phyloP scores from a whole-genome alignment of 1,284 basidiomycete species.

The Ustilago tritici region DNA sequence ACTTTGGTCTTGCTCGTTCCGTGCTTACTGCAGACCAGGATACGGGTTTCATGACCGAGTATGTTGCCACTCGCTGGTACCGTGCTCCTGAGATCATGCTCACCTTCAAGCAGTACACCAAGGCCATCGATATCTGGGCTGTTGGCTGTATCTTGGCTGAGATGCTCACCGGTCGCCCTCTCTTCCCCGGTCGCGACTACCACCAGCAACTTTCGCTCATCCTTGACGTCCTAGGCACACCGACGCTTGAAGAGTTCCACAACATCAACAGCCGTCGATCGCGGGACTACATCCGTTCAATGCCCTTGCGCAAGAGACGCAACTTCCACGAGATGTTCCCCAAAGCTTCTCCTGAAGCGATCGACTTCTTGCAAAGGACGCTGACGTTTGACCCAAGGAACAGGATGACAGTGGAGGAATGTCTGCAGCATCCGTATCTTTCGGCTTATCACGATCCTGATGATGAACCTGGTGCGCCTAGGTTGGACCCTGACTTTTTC shows the following conservation, averaged over 20 bases:
- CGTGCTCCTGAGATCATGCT: constrained; percentile 69
- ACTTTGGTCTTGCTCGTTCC: constrained; percentile 69
- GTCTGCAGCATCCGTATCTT: constrained; percentile 65
- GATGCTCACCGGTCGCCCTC: constrained; percentile 87
- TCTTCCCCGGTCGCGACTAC: constrained; percentile 80
- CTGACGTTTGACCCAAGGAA: constrained; percentile 75
- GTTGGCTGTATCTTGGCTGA: constrained; percentile 93
- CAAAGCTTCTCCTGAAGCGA: constrained; percentile 74
- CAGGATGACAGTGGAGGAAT: constrained; percentile 66
- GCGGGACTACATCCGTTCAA: constrained; percentile 89
- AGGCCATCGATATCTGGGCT: constrained; percentile 77
- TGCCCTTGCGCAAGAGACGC: constrained; percentile 89
- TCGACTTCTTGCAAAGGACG: constrained; percentile 92
- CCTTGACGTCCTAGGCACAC: constrained; percentile 75
- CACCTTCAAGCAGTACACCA: constrained; percentile 70
- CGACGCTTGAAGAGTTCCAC: constrained; percentile 76
- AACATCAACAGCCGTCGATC: constrained; percentile 82
- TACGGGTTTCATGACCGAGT: constrained; percentile 70
- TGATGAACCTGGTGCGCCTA: constrained; percentile 62
- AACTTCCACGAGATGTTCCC: constrained; percentile 82
- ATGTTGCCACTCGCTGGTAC: constrained; percentile 70
- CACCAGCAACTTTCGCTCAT: constrained; percentile 74
- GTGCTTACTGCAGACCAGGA: constrained; percentile 65
- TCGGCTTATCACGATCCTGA: constrained; percentile 64
- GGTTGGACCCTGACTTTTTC: constrained; percentile 57